phyloP scores from a whole-genome alignment of 345 rosid genomes.

The Rhizophora apiculata region DNA sequence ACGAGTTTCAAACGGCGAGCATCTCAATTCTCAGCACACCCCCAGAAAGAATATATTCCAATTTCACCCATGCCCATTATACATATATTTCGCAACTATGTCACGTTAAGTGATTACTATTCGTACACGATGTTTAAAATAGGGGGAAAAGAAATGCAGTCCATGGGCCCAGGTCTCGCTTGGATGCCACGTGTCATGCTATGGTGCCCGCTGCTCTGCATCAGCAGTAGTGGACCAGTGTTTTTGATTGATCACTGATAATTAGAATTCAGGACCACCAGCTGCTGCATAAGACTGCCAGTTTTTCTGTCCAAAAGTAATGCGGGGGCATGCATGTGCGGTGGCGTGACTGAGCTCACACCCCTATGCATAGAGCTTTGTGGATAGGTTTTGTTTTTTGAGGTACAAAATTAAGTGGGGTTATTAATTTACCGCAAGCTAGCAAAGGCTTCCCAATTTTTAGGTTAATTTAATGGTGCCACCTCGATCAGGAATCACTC shows the following conservation, averaged over 20 bases:
- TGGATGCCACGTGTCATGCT: conserved; percentile 2
- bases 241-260: not conserved
- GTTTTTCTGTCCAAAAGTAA: not conserved
- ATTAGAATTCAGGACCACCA: not conserved
- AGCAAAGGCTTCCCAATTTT: too few species aligned
- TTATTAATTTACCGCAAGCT: too few species aligned
- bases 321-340: conserved; percentile 18
- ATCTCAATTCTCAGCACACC: not conserved
- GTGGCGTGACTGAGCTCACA: conserved; percentile 19
- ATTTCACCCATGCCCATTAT: not conserved
- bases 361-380: conserved; percentile 31
- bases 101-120: not conserved
- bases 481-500: too few species aligned
- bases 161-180: not conserved
- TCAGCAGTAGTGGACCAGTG: not conserved
- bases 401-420: too few species aligned
- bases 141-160: not conserved
- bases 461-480: too few species aligned
- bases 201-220: not conserved
- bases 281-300: not conserved
- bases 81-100: not conserved
- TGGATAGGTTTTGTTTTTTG: conserved; percentile 1
- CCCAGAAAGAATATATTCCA: not conserved
- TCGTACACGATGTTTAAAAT: not conserved
- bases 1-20: not conserved